Percentiles rank a stretch among this genome's conserved stretches.
Evolutionary conservation across 2,329 filamentous ascomycete genomes (phyloP).

Genomic region (Leptographium galeiforme): DNA sequence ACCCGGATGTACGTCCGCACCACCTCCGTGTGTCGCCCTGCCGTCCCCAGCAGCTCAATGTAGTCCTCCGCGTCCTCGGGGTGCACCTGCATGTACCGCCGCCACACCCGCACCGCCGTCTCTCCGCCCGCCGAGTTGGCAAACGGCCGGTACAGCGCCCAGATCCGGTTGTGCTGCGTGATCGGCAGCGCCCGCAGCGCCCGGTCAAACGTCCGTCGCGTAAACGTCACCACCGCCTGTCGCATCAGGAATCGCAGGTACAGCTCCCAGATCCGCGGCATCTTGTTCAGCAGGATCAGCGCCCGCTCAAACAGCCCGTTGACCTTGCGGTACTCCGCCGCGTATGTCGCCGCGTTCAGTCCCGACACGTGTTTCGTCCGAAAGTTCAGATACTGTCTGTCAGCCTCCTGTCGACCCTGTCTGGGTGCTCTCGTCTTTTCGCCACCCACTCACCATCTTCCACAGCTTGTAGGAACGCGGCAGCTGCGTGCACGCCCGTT

Average conservation of each 20-base stretch:
- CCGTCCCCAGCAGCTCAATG: slow-evolving; percentile 73
- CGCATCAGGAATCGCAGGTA: slow-evolving; percentile 82
- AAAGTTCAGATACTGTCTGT: slow-evolving; percentile 63
- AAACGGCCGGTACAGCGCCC: slow-evolving; percentile 82
- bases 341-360: slow-evolving; percentile 70
- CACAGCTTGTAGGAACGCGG: slow-evolving; percentile 96
- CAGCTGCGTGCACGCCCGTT: slow-evolving; percentile 78
- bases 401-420: no score
- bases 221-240: slow-evolving; percentile 82
- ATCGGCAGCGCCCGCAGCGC: slow-evolving; percentile 83
- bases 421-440: neutral
- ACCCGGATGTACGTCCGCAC: slow-evolving; percentile 84
- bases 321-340: slow-evolving; percentile 78
- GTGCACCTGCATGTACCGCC: slow-evolving; percentile 91
- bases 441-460: slow-evolving; percentile 57
- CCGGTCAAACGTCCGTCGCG: slow-evolving; percentile 79
- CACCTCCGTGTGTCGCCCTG: slow-evolving; percentile 78
- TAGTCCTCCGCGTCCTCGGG: slow-evolving; percentile 93
- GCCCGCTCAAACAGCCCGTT: slow-evolving; percentile 90
- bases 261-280: slow-evolving; percentile 98
- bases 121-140: slow-evolving; percentile 81
- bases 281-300: slow-evolving; percentile 89
- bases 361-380: slow-evolving; percentile 68
- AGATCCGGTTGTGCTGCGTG: slow-evolving; percentile 91
- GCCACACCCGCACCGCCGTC: slow-evolving; percentile 87